Evolutionary conservation across 2,329 filamentous ascomycete species (phyloP), one percentile per base, ranked within the genome.

Genomic region (Gnomoniopsis sp.): DNA sequence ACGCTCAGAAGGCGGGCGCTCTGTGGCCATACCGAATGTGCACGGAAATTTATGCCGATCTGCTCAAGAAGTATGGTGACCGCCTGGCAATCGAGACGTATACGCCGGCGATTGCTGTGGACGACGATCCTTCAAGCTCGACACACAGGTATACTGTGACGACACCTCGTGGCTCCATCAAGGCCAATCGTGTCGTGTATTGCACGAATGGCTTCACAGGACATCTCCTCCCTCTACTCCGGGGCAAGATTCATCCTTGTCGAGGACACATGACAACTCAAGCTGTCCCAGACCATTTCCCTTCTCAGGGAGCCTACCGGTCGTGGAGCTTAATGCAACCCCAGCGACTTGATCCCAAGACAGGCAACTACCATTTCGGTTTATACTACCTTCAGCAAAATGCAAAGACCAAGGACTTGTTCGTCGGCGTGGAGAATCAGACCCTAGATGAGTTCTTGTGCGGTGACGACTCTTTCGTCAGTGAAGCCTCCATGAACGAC

Each of bases 161-260:
- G 11, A 88, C 86, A 3, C 67, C 75, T 0, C 78, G 86, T 21
- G 88, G 87, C 12, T 67, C 61, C 0, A 78, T 88, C 54, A 68
- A 65, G 11, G 76, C 87, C 1, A 75, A 73, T 26, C 79, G 78
- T 36, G 75, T 90, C 15, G 73, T 90, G 19, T 77, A 88, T 47
- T 86, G 87, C 17, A 89, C 85, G 1, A 90, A 90, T 64, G 87
- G 76, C 14, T 89, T 89, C 68, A 88, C 86, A 0, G 80, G 84
- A 1, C 77, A 80, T 14, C 68, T 90, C 6, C 72, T 86, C 1
- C 85, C 85, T 0, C 69, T 78, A 56, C 88, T 88, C 67, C 71
- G 75, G 7, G 77, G 80, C 59, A 79, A 83, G 11, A 88, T 90
- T 59, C 38, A 51, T 33, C 49, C 49, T 8, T 41, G 36, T 7